These are phyloP conservation scores for Fusarium verrucosum DNA, from an alignment of 2,329 filamentous ascomycete species.

Conservation along the genomic window DNA sequence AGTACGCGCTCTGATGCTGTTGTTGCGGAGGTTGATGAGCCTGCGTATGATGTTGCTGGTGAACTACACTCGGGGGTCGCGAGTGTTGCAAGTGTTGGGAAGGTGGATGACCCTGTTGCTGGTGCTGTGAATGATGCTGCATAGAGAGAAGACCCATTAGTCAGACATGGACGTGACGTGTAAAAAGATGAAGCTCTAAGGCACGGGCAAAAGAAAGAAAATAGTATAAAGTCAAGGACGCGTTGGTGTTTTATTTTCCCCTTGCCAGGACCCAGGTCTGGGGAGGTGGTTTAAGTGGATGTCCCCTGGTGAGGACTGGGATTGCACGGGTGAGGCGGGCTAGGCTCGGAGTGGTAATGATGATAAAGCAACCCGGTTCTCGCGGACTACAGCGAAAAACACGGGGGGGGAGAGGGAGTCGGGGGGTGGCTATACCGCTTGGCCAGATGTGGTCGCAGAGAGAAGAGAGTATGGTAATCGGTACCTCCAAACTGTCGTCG, in stretches of 20 bases:
- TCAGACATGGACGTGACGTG: conserved; percentile 51
- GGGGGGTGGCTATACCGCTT: conserved; percentile 47
- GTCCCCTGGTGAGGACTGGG: conserved; percentile 58
- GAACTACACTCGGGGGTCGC: conserved; percentile 76
- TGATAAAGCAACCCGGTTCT: conserved; percentile 52
- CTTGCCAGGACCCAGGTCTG: conserved; percentile 58
- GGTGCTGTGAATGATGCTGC: conserved; percentile 80
- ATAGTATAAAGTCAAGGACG: conserved; percentile 55
- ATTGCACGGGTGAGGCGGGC: conserved; percentile 60
- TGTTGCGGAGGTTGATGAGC: conserved; percentile 70
- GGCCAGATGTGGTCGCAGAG: conserved; percentile 34
- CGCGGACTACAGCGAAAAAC: conserved; percentile 43
- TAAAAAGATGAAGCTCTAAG: conserved; percentile 47
- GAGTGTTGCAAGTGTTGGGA: conserved; percentile 74
- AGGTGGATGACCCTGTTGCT: conserved; percentile 76
- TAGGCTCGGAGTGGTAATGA: conserved; percentile 55
- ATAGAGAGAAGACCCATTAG: conserved; percentile 70
- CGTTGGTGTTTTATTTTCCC: conserved; percentile 62
- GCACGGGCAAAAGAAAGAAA: conserved; percentile 48
- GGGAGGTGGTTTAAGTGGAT: conserved; percentile 52
- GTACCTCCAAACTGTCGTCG: conserved; percentile 28
- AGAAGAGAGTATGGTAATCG: conserved; percentile 21
- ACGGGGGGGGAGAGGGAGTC: conserved; percentile 34
- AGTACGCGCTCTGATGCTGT: conserved; percentile 72
- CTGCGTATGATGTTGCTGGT: conserved; percentile 76